Evolutionary conservation across 345 rosid species (phyloP), one percentile per base, ranked within the genome.

Genomic region (Gossypium anomalum): DNA sequence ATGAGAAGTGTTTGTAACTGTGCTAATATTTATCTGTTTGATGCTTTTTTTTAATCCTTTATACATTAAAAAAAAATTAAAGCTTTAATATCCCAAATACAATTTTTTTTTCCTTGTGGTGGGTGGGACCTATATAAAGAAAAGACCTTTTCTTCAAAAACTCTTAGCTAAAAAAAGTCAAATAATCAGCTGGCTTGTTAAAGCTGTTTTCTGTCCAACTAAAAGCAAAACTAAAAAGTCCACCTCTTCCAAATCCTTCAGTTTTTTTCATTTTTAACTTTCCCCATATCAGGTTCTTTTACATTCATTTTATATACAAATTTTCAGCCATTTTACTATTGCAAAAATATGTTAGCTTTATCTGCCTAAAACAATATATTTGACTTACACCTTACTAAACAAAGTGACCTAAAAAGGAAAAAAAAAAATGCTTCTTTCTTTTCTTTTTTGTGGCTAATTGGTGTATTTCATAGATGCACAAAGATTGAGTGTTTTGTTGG

Each of bases 131-230:
- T 58, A 19, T 1, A 17, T 16, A 53, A 53, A n/a, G 9, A 53
- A n/a, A 53, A n/a, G 5, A 6, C 2, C 48, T 29, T 2, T 67
- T 63, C 53, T 57, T 72, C 53, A 25, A 14, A 60, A 61, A 64
- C 23, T 59, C 29, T 7, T n/a, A 0, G 68, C 61, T 48, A 80
- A 77, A 85, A 82, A 80, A 85, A 80, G 88, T 85, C 87, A 85
- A 85, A 80, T n/a, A 73, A 77, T 72, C 80, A 80, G 82, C 83
- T 80, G 76, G 77, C 81, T 77, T 76, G 60, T 72, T 77, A 86
- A 86, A 86, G 89, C 85, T 82, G 81, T 67, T 81, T 75, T 78
- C 83, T 80, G 88, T 81, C 81, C 83, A 81, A 57, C 78, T 16
- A 17, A 34, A 34, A 51, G 68, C 71, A 22, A 34, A 34, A 10